Evolutionary conservation across 108 stramenopile genomes (phyloP).

Genomic region (Nitzschia inconspicua): DNA sequence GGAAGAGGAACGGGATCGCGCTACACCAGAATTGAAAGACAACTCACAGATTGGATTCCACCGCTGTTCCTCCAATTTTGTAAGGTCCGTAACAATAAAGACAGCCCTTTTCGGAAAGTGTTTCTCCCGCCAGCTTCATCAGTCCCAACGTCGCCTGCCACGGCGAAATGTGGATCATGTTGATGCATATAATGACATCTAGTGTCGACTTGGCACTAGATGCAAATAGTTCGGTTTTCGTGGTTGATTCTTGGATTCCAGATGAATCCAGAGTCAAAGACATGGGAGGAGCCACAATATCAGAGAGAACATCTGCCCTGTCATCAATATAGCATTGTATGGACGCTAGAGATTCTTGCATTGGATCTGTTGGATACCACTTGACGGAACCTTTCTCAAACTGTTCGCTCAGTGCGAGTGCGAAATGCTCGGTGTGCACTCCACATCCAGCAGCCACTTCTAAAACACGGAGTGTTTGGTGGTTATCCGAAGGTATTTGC

Average conservation of each 20-base stretch:
- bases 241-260: too few species aligned
- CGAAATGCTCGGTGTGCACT: slow-evolving; percentile 52
- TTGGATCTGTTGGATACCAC: slow-evolving; percentile 67
- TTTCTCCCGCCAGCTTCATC: slow-evolving; percentile 51
- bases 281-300: slow-evolving; percentile 26
- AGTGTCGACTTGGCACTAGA: too few species aligned
- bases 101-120: slow-evolving; percentile 32
- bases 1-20: too few species aligned
- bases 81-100: slow-evolving; percentile 80
- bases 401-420: background rate
- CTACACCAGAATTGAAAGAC: too few species aligned
- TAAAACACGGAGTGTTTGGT: slow-evolving; percentile 27
- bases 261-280: slow-evolving; percentile 29
- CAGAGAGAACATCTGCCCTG: slow-evolving; percentile 3
- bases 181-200: slow-evolving; percentile 69
- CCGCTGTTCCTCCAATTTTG: slow-evolving; percentile 55
- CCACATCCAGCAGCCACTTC: slow-evolving; percentile 75
- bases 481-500: background rate
- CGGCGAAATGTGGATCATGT: slow-evolving; percentile 88
- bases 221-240: too few species aligned
- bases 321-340: slow-evolving; percentile 41
- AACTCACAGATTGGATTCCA: slow-evolving; percentile 77
- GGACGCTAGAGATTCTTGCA: slow-evolving; percentile 27
- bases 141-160: slow-evolving; percentile 80
- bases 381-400: slow-evolving; percentile 1